Conservation (phyloP, 169 alveolate genomes). For the Plasmodium vinckei region DNA sequence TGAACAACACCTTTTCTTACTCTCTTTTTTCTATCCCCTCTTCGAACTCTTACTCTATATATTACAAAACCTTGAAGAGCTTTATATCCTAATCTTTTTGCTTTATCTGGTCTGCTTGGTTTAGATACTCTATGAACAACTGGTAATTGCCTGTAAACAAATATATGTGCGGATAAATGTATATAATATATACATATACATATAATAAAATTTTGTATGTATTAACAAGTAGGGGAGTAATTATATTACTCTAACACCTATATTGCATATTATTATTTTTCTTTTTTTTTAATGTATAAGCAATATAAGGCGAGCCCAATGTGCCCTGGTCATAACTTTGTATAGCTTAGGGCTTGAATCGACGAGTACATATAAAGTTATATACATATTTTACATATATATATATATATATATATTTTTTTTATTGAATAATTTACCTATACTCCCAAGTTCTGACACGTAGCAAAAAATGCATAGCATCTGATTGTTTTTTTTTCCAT, state of each 20-base stretch:
- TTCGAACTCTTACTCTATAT: conserved; percentile 98
- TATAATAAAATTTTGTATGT: neutral
- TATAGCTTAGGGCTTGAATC: no score
- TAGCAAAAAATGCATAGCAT: conserved; percentile 97
- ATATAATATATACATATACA: neutral
- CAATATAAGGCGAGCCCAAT: no score
- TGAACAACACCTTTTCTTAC: conserved; percentile 99
- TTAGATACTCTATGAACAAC: conserved; percentile 97
- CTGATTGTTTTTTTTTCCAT: conserved; percentile 99
- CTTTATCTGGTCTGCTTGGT: conserved; percentile 98
- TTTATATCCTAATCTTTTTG: conserved; percentile 98
- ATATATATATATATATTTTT: neutral
- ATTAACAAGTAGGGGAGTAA: neutral
- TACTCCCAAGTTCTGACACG: conserved; percentile 99
- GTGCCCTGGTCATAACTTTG: no score
- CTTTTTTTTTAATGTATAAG: no score
- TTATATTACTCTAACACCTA: neutral
- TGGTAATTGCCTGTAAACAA: conserved; percentile 93
- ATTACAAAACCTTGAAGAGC: conserved; percentile 99
- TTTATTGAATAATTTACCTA: conserved; percentile 79
- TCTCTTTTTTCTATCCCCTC: conserved; percentile 99
- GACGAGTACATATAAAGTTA: no score
- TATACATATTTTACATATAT: neutral
- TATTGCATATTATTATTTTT: no score
- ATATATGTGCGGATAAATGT: neutral